Evolutionary conservation across 495 filamentous ascomycete genomes (phyloP), one percentile per base, ranked within the genome.

Genomic region (Geoglossum glabrum): DNA sequence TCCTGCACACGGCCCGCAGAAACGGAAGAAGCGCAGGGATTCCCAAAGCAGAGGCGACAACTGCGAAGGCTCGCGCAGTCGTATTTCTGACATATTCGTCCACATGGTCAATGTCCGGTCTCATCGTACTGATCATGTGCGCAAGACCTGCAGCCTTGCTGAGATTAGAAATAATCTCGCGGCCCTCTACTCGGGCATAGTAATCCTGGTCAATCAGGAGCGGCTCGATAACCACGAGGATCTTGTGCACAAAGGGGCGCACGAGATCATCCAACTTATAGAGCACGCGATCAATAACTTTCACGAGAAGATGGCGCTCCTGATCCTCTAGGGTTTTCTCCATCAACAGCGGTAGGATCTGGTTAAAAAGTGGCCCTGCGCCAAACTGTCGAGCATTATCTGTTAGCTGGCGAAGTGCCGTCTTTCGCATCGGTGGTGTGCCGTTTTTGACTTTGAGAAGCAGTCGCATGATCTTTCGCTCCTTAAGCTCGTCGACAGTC

Each of bases 21-120:
- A 99, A 97, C 3, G 93, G 92, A 43, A 97, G 78, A 43, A 99
- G 79, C 11, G 90, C 87, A 9, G 93, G 93, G 49, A 99, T 96
- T 59, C 93, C 93, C 3, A 99, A 81, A 15, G 93, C 93, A 34
- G 89, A 95, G 15, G 93, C 93, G 26, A 99, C 93, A 5, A 97
- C 93, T 55, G 93, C 93, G 64, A 99, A 96, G 4, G 93, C 93
- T 71, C 93, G 78, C 59, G 93, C 93, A 5, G 93, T 99, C 1
- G 93, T 99, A 71, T 99, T 99, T 66, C 93, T 77, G n/a, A 99
- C 93, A 69, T 99, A 97, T 64, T 99, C 93, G 68, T 99, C 93
- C 3, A 87, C 85, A 60, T 97, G 90, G 62, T 99, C 93, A 65
- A 99, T 95, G 80, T 99, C 93, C 0, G 93, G 93, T 61, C 93